Conservation (phyloP, 73 alveolate species). For the Paramecium primaurelia region DNA sequence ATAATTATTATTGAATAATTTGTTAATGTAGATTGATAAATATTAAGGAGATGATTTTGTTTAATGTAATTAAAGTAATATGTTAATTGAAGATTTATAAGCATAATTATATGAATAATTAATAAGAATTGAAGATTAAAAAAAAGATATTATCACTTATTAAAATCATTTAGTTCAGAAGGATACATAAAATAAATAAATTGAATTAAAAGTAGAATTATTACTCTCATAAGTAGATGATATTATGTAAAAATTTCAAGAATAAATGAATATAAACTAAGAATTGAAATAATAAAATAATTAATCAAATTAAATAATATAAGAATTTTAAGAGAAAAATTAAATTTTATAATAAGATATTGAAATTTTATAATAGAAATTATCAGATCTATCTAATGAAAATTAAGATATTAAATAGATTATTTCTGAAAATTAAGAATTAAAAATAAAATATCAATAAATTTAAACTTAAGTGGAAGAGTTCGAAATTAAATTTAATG, state of each 20-base stretch:
- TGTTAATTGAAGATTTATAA: neutral
- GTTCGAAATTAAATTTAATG: neutral
- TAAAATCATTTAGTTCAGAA: neutral
- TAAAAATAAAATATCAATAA: neutral
- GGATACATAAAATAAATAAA: neutral
- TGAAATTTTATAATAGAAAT: neutral
- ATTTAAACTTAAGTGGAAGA: neutral
- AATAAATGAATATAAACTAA: neutral
- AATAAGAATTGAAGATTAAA: neutral
- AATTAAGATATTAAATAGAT: neutral
- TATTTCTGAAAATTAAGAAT: neutral
- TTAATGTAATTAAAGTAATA: neutral
- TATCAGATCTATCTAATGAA: neutral
- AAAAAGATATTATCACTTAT: neutral
- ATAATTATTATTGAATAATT: neutral
- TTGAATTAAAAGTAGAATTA: neutral
- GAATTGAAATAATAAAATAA: neutral
- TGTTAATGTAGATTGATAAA: neutral
- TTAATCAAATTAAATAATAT: neutral
- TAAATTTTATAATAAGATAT: neutral
- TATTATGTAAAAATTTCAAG: neutral
- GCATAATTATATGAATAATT: neutral
- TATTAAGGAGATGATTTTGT: neutral
- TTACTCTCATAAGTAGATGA: neutral
- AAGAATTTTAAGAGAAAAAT: neutral